Percentiles rank a stretch among this genome's conserved stretches.
Conservation (phyloP, 768 basidiomycete species). For the Mrakia frigida region DNA sequence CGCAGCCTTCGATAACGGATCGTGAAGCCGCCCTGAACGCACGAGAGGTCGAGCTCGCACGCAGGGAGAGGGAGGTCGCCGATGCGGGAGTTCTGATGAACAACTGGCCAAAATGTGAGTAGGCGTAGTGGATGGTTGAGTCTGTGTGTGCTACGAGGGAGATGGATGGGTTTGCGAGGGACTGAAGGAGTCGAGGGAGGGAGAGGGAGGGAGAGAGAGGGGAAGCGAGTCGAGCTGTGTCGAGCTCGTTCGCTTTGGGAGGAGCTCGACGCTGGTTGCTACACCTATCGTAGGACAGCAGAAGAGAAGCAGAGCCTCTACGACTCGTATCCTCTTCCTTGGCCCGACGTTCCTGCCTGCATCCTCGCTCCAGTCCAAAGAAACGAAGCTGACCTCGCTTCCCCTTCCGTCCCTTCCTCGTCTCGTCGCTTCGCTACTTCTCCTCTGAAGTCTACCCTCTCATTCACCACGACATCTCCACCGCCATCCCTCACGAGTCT, state of each 20-base stretch:
- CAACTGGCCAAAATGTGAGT: constrained; percentile 32
- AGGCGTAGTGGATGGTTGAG: neutral
- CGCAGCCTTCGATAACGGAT: constrained; percentile 4
- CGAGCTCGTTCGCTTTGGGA: neutral
- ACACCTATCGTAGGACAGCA: too few species aligned
- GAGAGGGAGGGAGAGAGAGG: too few species aligned
- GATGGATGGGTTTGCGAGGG: too few species aligned
- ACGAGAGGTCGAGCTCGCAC: constrained; percentile 23
- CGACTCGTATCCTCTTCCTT: too few species aligned
- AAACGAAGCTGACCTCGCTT: too few species aligned
- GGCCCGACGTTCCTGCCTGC: too few species aligned
- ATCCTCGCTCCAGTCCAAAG: too few species aligned
- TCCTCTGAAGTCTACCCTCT: constrained; percentile 73
- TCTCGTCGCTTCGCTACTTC: too few species aligned
- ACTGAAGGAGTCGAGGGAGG: neutral
- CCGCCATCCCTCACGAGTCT: constrained; percentile 76
- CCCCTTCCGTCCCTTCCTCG: neutral
- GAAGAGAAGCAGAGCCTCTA: too few species aligned
- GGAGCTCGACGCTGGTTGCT: too few species aligned
- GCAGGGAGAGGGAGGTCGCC: constrained; percentile 25
- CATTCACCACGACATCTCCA: constrained; percentile 79
- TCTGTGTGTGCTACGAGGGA: neutral
- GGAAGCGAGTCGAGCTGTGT: neutral
- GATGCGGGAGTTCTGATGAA: constrained; percentile 15
- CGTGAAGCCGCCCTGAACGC: constrained; percentile 28